A percentile compares a stretch with the other conserved stretches of the same genome.
Evolutionary conservation across 768 basidiomycete genomes (phyloP).

Genomic region (Lentinula lateritia): DNA sequence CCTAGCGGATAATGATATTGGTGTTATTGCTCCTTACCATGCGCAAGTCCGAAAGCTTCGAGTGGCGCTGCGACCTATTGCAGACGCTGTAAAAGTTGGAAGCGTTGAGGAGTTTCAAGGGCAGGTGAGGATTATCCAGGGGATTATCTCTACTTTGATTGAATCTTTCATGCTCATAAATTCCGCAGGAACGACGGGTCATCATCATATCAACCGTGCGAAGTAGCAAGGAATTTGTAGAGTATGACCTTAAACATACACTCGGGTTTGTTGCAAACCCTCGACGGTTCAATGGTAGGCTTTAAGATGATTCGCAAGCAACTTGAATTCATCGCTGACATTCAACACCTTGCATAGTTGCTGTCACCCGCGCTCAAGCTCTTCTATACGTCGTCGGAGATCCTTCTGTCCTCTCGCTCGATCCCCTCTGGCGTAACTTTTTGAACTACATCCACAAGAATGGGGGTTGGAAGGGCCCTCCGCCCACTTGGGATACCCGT

Average conservation of each 20-base stretch:
- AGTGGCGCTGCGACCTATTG: conserved; percentile 23
- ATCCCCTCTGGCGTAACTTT: conserved; percentile 56
- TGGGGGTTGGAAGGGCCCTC: conserved; percentile 49
- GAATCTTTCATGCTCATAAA: not conserved
- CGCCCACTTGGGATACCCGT: conserved; percentile 29
- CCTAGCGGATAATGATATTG: conserved; percentile 48
- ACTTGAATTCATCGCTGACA: not conserved
- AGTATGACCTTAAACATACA: conserved; percentile 47
- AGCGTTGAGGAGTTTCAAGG: conserved; percentile 68
- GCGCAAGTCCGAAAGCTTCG: conserved; percentile 52
- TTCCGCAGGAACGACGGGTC: conserved; percentile 42
- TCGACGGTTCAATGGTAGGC: conserved; percentile 53
- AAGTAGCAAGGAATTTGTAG: conserved; percentile 44
- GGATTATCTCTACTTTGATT: not conserved
- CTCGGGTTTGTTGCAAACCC: conserved; percentile 46
- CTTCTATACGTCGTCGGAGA: conserved; percentile 61
- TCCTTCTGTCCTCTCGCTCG: conserved; percentile 49
- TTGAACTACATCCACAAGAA: conserved; percentile 46
- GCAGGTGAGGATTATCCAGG: conserved; percentile 32
- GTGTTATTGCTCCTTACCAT: conserved; percentile 58
- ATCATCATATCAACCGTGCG: conserved; percentile 57
- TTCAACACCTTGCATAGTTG: conserved; percentile 34
- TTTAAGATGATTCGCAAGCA: not conserved
- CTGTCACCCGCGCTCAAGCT: conserved; percentile 61
- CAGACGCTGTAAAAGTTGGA: conserved; percentile 50